These are phyloP conservation scores for Austroboletus festivus DNA, from an alignment of 768 basidiomycete genomes.

Conservation along the genomic window DNA sequence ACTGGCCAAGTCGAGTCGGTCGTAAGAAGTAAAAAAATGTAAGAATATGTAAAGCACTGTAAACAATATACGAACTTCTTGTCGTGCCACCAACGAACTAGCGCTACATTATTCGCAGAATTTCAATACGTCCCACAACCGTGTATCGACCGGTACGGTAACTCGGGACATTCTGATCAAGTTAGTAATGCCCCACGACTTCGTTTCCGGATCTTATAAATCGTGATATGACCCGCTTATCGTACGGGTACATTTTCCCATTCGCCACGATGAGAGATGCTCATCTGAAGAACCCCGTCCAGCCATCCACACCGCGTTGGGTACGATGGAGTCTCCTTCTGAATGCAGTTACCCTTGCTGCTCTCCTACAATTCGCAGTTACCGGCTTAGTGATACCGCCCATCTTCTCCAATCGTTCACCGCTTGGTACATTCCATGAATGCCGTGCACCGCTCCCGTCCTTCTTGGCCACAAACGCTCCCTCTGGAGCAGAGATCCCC, in stretches of 20 bases:
- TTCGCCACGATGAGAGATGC: not conserved
- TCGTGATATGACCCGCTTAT: too few species aligned
- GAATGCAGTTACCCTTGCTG: constrained; percentile 9
- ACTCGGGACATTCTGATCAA: too few species aligned
- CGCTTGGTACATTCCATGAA: not conserved
- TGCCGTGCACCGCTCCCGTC: constrained; percentile 7
- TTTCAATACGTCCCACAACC: too few species aligned
- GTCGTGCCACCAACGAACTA: too few species aligned
- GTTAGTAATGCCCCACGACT: too few species aligned
- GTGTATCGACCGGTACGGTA: too few species aligned
- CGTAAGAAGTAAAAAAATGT: too few species aligned
- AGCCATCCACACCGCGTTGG: constrained; percentile 9
- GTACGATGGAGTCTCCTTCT: constrained; percentile 17
- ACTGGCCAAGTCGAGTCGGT: too few species aligned
- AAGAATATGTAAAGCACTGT: too few species aligned
- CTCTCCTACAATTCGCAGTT: constrained; percentile 5
- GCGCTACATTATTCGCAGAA: too few species aligned
- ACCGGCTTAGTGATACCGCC: not conserved
- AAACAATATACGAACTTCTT: too few species aligned
- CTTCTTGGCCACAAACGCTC: constrained; percentile 10
- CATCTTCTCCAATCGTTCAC: not conserved
- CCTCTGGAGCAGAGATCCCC: constrained; percentile 10
- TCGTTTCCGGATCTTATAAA: too few species aligned
- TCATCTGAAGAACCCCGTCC: not conserved
- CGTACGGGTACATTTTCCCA: not conserved